A percentile compares a stretch with the other conserved stretches of the same genome.
phyloP scores from a whole-genome alignment of 441 rosid species.

The Syzygium malaccense region DNA sequence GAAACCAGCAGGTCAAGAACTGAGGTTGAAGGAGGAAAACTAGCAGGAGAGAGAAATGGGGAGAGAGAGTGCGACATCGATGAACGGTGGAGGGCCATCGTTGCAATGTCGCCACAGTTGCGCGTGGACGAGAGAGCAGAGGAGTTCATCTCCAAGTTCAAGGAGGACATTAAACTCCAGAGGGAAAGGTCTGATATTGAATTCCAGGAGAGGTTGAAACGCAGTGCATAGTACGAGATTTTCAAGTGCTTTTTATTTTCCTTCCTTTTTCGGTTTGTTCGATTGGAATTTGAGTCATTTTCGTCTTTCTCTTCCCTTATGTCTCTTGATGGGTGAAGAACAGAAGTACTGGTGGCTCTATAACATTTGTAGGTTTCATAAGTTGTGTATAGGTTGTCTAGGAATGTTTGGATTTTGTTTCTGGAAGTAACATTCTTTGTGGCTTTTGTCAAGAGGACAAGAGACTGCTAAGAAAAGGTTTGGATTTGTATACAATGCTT shows the following conservation, averaged over 20 bases:
- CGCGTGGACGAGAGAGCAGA: slow-evolving; percentile 71
- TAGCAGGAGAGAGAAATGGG: slow-evolving; percentile 7
- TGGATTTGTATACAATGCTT: background rate
- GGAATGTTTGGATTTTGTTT: background rate
- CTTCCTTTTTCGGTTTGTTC: background rate
- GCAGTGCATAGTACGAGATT: slow-evolving; percentile 29
- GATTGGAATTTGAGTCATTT: background rate
- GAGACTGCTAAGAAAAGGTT: background rate
- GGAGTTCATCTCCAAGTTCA: slow-evolving; percentile 59
- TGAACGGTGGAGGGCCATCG: slow-evolving; percentile 69
- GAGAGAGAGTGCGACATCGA: slow-evolving; percentile 34
- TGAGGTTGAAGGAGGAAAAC: slow-evolving; percentile 12
- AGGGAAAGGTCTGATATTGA: slow-evolving; percentile 53
- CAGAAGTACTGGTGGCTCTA: background rate
- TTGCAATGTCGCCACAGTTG: slow-evolving; percentile 65
- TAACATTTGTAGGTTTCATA: background rate
- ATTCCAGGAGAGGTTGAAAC: slow-evolving; percentile 58
- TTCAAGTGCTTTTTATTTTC: background rate
- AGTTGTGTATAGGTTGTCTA: background rate
- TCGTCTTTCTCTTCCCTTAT: background rate
- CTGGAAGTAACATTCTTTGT: background rate
- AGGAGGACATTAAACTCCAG: slow-evolving; percentile 44
- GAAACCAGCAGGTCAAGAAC: slow-evolving; percentile 23
- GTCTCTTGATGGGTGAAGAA: background rate
- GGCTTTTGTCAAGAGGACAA: background rate